Percentiles rank a stretch among this genome's conserved stretches.
Evolutionary conservation across 257 asterid species (phyloP).

Genomic region (Verbena officinalis): DNA sequence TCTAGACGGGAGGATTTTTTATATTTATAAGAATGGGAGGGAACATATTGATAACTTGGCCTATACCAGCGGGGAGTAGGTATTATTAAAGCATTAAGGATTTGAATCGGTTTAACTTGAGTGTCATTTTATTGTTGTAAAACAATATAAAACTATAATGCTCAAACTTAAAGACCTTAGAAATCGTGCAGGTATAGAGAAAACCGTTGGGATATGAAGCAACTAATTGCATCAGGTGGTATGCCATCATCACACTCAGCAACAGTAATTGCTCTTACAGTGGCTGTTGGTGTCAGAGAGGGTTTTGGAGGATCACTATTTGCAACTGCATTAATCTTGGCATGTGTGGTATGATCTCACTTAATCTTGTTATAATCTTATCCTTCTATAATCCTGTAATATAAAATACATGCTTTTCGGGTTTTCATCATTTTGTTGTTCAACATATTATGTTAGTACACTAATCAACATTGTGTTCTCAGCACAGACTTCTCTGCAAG

Average conservation of each 20-base stretch:
- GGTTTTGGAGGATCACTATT: conserved; percentile 77
- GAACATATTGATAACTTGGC: no score
- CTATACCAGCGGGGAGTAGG: no score
- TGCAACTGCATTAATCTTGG: conserved; percentile 69
- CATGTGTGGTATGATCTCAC: conserved; percentile 69
- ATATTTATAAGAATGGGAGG: no score
- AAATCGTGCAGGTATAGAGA: conserved; percentile 73
- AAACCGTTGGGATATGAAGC: conserved; percentile 71
- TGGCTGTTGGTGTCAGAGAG: conserved; percentile 72
- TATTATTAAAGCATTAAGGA: background rate
- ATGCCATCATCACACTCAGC: conserved; percentile 97
- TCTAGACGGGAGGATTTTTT: no score
- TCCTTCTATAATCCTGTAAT: conserved; percentile 3
- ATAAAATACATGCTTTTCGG: background rate
- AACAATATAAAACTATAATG: background rate
- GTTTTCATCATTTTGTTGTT: background rate
- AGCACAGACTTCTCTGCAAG: conserved; percentile 6
- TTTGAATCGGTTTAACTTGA: no score
- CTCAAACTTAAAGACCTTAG: conserved; percentile 2
- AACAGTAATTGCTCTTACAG: conserved; percentile 77
- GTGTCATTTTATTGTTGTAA: no score
- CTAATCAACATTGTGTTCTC: no score
- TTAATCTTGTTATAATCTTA: conserved; percentile 1
- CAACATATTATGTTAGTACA: no score
- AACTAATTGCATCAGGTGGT: conserved; percentile 84